Evolutionary conservation across 495 filamentous ascomycete species (phyloP).

Genomic region (Podospora sp.): DNA sequence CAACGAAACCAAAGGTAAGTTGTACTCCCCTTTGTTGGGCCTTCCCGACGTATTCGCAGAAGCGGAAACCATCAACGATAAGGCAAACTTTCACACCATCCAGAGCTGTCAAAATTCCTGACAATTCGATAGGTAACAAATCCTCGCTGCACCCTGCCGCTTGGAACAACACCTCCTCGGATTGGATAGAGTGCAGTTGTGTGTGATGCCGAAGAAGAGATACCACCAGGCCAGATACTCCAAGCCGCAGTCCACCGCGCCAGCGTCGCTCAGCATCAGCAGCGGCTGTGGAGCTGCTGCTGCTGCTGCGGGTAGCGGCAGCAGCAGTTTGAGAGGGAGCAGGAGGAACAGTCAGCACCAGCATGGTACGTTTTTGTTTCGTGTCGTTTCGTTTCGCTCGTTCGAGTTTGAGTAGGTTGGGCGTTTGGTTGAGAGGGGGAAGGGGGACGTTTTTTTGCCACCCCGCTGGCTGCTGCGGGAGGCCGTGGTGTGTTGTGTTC

Average conservation of each 20-base stretch:
- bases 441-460: neutral
- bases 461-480: neutral
- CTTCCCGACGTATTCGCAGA: too few species aligned
- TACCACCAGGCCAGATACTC: constrained; percentile 47
- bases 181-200: neutral
- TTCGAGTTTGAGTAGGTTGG: neutral
- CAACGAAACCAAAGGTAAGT: too few species aligned
- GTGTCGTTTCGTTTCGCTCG: neutral
- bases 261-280: constrained; percentile 44
- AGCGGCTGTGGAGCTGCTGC: neutral
- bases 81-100: too few species aligned
- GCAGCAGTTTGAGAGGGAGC: constrained; percentile 23
- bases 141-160: neutral
- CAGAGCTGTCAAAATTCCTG: too few species aligned
- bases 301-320: constrained; percentile 24
- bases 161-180: too few species aligned
- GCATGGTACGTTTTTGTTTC: constrained; percentile 26
- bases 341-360: constrained; percentile 28
- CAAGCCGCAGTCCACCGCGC: constrained; percentile 55
- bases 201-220: constrained; percentile 59
- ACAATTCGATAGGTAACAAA: too few species aligned
- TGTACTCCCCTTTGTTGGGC: too few species aligned
- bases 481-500: neutral
- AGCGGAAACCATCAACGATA: too few species aligned
- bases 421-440: neutral